These are phyloP conservation scores for Jamesozyma hellenica DNA, from an alignment of 805 yeast genomes.

Conservation along the genomic window DNA sequence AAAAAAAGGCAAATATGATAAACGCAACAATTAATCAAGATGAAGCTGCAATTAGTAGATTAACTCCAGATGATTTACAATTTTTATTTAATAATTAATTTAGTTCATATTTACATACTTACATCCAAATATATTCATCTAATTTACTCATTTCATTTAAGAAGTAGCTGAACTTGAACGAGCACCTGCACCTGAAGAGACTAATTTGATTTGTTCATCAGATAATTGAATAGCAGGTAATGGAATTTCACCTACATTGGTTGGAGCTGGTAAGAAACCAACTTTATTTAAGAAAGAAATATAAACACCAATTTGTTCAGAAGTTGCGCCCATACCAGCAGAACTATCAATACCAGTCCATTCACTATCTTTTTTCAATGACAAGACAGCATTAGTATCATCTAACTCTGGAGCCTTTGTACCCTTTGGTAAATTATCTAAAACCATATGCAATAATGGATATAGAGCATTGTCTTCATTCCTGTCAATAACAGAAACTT, in stretches of 20 bases:
- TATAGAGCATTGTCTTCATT: slow-evolving; percentile 76
- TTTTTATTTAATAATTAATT: slow-evolving; percentile 74
- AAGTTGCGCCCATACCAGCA: slow-evolving; percentile 66
- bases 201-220: slow-evolving; percentile 46
- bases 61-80: slow-evolving; percentile 91
- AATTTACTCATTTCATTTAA: background rate
- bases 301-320: slow-evolving; percentile 59
- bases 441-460: slow-evolving; percentile 88
- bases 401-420: slow-evolving; percentile 95
- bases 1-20: slow-evolving; percentile 96
- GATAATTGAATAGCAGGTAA: slow-evolving; percentile 52
- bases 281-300: slow-evolving; percentile 68
- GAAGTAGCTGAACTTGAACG: slow-evolving; percentile 52
- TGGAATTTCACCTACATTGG: slow-evolving; percentile 29
- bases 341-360: slow-evolving; percentile 62
- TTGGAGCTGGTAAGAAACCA: slow-evolving; percentile 69
- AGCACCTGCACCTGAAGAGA: slow-evolving; percentile 61
- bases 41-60: slow-evolving; percentile 75
- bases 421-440: slow-evolving; percentile 82
- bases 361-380: slow-evolving; percentile 49
- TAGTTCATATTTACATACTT: too few species aligned
- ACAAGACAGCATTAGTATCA: slow-evolving; percentile 68
- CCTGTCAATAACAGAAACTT: slow-evolving; percentile 63
- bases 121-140: background rate
- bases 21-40: slow-evolving; percentile 92